phyloP scores from a whole-genome alignment of 257 asterid genomes.

The Buddleja alternifolia region DNA sequence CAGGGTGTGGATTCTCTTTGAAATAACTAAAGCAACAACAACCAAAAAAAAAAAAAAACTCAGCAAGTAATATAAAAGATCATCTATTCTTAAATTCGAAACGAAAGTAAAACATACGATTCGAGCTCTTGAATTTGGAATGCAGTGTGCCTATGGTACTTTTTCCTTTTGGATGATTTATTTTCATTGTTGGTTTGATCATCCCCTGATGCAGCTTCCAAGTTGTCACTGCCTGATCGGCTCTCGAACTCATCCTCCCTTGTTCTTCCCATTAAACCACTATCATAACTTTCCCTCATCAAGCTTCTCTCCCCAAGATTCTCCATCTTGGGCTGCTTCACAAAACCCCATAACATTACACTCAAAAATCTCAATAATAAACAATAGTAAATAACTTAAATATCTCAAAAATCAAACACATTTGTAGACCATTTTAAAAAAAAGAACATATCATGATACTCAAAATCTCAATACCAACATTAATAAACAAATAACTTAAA shows the following conservation, averaged over 20 bases:
- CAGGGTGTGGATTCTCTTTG: slow-evolving; percentile 93
- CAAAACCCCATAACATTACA: slow-evolving; percentile 2
- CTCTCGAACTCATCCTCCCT: slow-evolving; percentile 68
- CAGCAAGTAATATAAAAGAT: neutral
- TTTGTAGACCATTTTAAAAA: too few relatives aligned
- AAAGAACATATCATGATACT: neutral
- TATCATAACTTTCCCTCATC: slow-evolving; percentile 45
- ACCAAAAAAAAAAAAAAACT: too few relatives aligned
- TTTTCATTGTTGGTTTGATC: slow-evolving; percentile 53
- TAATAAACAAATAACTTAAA: slow-evolving; percentile 1
- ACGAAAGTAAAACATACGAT: slow-evolving; percentile 41
- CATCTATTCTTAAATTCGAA: neutral
- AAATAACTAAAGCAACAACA: slow-evolving; percentile 49
- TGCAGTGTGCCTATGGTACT: slow-evolving; percentile 69
- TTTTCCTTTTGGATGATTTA: slow-evolving; percentile 53
- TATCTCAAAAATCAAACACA: too few relatives aligned
- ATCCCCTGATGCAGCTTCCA: slow-evolving; percentile 71
- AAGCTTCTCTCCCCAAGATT: slow-evolving; percentile 59
- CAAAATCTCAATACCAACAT: slow-evolving; percentile 11
- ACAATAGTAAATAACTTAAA: slow-evolving; percentile 6
- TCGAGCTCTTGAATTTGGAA: slow-evolving; percentile 89
- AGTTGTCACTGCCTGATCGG: slow-evolving; percentile 71
- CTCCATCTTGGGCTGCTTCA: slow-evolving; percentile 81
- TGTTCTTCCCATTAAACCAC: slow-evolving; percentile 36
- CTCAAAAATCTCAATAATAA: slow-evolving; percentile 12